Evolutionary conservation across 805 yeast genomes (phyloP).

Genomic region (Metschnikowia rubicola): DNA sequence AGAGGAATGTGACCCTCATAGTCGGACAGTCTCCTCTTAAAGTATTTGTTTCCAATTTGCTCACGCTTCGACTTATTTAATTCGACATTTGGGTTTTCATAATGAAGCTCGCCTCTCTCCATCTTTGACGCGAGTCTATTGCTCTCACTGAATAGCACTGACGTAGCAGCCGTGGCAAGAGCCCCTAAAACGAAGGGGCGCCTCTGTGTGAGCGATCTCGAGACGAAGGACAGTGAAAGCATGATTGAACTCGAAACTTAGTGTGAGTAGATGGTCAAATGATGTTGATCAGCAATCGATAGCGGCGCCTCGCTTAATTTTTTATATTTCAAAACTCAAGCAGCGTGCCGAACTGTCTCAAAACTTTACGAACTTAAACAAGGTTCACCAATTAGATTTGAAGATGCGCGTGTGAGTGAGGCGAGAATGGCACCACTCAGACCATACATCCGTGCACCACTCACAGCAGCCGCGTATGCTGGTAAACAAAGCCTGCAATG

Average conservation of each 20-base stretch:
- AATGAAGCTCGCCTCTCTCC: slow-evolving; percentile 49
- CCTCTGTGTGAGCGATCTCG: slow-evolving; percentile 5
- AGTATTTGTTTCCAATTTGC: slow-evolving; percentile 26
- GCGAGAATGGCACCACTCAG: slow-evolving; percentile 1
- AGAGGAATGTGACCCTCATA: slow-evolving; percentile 83
- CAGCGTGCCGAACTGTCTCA: too few relatives aligned
- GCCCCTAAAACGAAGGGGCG: slow-evolving; percentile 15
- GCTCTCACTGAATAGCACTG: slow-evolving; percentile 38
- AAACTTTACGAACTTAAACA: too few relatives aligned
- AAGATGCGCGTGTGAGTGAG: neutral
- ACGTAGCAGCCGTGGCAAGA: slow-evolving; percentile 22
- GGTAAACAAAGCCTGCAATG: slow-evolving; percentile 16
- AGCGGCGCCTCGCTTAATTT: too few relatives aligned
- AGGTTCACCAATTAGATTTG: neutral
- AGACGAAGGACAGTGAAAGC: slow-evolving; percentile 7
- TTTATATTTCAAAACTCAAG: too few relatives aligned
- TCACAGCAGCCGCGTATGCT: slow-evolving; percentile 5
- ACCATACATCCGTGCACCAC: slow-evolving; percentile 3
- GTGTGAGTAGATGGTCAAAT: too few relatives aligned
- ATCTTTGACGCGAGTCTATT: slow-evolving; percentile 58
- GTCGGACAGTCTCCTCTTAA: slow-evolving; percentile 40
- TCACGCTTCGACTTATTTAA: slow-evolving; percentile 22
- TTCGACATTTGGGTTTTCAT: slow-evolving; percentile 31
- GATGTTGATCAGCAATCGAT: too few relatives aligned
- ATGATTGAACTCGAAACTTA: neutral